Percentiles rank a stretch among this genome's conserved stretches.
These are phyloP conservation scores for Aureobasidium sp. DNA, from an alignment of 2,329 filamentous ascomycete species.

Conservation along the genomic window DNA sequence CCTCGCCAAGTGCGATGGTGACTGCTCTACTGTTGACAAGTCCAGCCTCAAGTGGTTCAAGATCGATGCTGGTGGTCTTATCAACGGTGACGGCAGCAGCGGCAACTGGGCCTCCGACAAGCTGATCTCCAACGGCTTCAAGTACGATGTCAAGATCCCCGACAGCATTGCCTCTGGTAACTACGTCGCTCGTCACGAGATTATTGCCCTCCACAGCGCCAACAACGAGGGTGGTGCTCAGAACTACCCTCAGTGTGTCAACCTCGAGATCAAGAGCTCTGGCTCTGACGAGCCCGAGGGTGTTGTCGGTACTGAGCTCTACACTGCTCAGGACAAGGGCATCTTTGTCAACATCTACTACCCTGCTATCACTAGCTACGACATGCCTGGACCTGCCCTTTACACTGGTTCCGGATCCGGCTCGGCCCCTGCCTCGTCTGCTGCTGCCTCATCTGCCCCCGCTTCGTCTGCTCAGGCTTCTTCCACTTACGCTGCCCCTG, in stretches of 20 bases:
- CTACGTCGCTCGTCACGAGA: conserved; percentile 55
- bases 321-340: conserved; percentile 51
- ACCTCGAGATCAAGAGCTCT: conserved; percentile 52
- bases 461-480: conserved; percentile 23
- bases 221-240: conserved; percentile 38
- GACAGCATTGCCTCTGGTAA: conserved; percentile 47
- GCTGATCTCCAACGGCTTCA: conserved; percentile 42
- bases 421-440: conserved; percentile 8
- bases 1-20: conserved; percentile 51
- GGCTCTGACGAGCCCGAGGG: conserved; percentile 45
- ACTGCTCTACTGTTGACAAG: conserved; percentile 50
- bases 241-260: conserved; percentile 46
- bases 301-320: conserved; percentile 47
- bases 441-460: conserved; percentile 1
- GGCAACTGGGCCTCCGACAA: conserved; percentile 52
- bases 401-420: conserved; percentile 19
- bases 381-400: conserved; percentile 45
- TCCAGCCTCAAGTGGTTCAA: conserved; percentile 54
- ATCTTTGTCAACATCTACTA: conserved; percentile 56
- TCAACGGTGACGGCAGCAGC: conserved; percentile 35
- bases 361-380: conserved; percentile 36
- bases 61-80: conserved; percentile 52
- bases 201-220: conserved; percentile 54
- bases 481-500: background rate
- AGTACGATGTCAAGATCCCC: conserved; percentile 48